A percentile compares a stretch with the other conserved stretches of the same genome.
phyloP scores from a whole-genome alignment of 2,329 filamentous ascomycete species.

The Aspergillus amoenus region DNA sequence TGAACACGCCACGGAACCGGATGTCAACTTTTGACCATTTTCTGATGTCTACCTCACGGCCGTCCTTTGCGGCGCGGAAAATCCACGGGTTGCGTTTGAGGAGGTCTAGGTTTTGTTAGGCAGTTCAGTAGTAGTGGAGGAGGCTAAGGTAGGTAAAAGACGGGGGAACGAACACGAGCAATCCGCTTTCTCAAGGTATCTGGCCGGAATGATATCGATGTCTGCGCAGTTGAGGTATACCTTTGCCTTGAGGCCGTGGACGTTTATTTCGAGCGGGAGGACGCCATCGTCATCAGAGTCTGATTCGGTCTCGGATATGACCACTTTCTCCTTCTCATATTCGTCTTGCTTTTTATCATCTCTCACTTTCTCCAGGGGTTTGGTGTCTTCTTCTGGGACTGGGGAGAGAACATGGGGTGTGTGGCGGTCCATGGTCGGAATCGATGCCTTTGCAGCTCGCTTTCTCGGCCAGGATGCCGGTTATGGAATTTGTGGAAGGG shows the following conservation, averaged over 20 bases:
- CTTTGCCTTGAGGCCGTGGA: conserved; percentile 23
- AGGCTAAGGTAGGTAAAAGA: not conserved
- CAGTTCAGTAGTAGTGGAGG: no score
- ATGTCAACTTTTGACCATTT: conserved; percentile 24
- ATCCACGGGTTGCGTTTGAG: conserved; percentile 22
- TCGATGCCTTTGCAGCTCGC: not conserved
- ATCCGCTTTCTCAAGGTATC: conserved; percentile 21
- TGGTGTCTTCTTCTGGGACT: not conserved
- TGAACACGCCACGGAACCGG: conserved; percentile 26
- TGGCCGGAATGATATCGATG: conserved; percentile 22
- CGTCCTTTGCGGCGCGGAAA: conserved; percentile 21
- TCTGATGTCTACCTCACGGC: conserved; percentile 17
- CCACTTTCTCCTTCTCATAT: not conserved
- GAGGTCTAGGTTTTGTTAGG: conserved; percentile 12
- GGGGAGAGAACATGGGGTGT: not conserved
- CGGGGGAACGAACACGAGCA: conserved; percentile 7
- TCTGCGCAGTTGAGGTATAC: conserved; percentile 20
- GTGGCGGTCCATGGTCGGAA: not conserved
- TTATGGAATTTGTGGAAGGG: not conserved
- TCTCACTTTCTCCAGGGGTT: not conserved
- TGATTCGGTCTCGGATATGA: not conserved
- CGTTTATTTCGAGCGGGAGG: conserved; percentile 14
- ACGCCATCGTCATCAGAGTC: not conserved
- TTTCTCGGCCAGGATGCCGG: not conserved
- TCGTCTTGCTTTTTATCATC: not conserved